Evolutionary conservation across 176 grass and related monocot genomes (phyloP).

Genomic region (Tuctoria greenei): DNA sequence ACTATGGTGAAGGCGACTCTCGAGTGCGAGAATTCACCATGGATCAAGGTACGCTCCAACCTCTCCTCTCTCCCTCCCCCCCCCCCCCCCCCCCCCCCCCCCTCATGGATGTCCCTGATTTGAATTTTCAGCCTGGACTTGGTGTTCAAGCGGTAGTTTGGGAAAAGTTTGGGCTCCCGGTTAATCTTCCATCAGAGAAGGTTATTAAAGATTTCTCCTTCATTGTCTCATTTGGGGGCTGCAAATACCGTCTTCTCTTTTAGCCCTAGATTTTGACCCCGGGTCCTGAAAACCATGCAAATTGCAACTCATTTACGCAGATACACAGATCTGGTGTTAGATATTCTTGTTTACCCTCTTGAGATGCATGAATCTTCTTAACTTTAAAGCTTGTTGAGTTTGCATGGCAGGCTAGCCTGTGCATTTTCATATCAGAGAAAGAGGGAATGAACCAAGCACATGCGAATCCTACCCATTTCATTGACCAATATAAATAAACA

Average conservation of each 20-base stretch:
- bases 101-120: too few relatives aligned
- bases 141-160: too few relatives aligned
- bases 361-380: conserved; percentile 18
- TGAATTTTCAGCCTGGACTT: not conserved
- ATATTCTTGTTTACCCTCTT: conserved; percentile 12
- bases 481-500: conserved; percentile 59
- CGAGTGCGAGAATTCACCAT: too few relatives aligned
- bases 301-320: conserved; percentile 29
- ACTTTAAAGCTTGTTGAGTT: conserved; percentile 21
- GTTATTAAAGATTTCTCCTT: too few relatives aligned
- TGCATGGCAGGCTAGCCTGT: conserved; percentile 22
- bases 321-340: conserved; percentile 35
- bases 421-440: conserved; percentile 54
- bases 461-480: conserved; percentile 45
- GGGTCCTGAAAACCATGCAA: not conserved
- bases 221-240: too few relatives aligned
- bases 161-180: too few relatives aligned
- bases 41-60: too few relatives aligned
- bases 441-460: conserved; percentile 61
- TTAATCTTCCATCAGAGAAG: too few relatives aligned
- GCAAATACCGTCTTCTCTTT: conserved; percentile 9
- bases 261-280: conserved; percentile 31
- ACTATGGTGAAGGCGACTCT: too few relatives aligned
- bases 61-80: too few relatives aligned
- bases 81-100: too few relatives aligned